Evolutionary conservation across 495 filamentous ascomycete species (phyloP), one percentile per base, ranked within the genome.

Genomic region (Podospora tetraspora): DNA sequence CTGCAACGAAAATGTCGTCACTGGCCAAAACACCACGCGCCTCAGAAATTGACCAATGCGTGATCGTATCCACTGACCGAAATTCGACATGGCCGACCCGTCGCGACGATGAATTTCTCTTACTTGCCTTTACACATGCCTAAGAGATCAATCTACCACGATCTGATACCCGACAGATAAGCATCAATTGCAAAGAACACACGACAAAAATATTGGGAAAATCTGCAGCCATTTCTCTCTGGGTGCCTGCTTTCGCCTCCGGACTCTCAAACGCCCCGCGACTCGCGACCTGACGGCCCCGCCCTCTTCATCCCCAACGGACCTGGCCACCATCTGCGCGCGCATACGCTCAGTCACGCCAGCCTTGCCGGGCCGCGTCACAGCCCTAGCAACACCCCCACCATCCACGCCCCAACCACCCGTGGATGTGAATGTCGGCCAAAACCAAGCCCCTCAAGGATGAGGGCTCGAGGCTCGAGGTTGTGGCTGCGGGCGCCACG

Each of bases 381-480:
- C 19, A 52, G 16, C 43, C 43, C 16, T 12, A n/a, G 43, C 56
- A 65, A 66, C 23, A 29, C 43, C 52, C 34, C 29, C 29, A 52
- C 24, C 52, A 59, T 16, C 1, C 25, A 29, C 24, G 30, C 34
- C 34, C 34, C 34, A 43, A 43, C 34, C 34, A 0, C 25, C 52
- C 57, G 66, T 68, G 75, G 64, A 76, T 78, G 27, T 27, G 76
- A 75, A 78, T 78, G 76, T 77, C 75, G 23, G 56, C 62, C 71
- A 73, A 69, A 62, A 29, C 64, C 71, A 85, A 86, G 72, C 90
- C 88, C 80, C 90, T 96, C 75, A 93, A 94, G 78, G 90, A 97
- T 94, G 92, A 96, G 90, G 94, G 94, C 81, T 91, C 93, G 68
- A 88, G 86, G 75, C 80, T 85, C 65, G 93, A 97, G 75, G 91